phyloP scores from a whole-genome alignment of 345 rosid genomes.

The Gossypium arboreum region DNA sequence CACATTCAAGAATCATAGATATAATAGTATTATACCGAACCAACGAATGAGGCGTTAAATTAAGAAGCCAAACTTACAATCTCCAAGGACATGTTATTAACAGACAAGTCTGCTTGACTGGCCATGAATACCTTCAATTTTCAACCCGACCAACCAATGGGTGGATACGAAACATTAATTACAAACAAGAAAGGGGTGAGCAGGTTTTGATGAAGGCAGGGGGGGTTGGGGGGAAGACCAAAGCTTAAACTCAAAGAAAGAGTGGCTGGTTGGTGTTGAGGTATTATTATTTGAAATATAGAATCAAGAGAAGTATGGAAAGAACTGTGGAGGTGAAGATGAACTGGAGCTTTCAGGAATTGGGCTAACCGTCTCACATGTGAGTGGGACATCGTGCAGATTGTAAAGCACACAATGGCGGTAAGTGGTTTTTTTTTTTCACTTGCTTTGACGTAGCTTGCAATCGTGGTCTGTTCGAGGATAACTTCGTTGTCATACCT shows the following conservation, averaged over 20 bases:
- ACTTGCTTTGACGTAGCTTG: constrained; percentile 17
- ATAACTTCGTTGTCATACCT: constrained; percentile 1
- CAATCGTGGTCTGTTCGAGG: constrained; percentile 13
- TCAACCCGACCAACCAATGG: not conserved
- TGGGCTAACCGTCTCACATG: constrained; percentile 27
- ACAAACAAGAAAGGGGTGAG: constrained; percentile 6
- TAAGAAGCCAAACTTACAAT: constrained; percentile 27
- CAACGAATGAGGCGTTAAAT: not conserved
- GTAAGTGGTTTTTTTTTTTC: not conserved
- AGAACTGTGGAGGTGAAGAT: constrained; percentile 28
- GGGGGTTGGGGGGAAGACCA: constrained; percentile 15
- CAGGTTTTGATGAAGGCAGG: constrained; percentile 26
- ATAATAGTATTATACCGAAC: too few relatives aligned
- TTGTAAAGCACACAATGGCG: not conserved
- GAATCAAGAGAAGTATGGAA: not conserved
- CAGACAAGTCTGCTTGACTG: constrained; percentile 11
- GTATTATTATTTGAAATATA: not conserved
- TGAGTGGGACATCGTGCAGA: constrained; percentile 19
- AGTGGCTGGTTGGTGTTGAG: constrained; percentile 19
- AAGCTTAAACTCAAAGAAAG: constrained; percentile 45
- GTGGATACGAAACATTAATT: constrained; percentile 15
- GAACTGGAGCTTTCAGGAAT: constrained; percentile 53
- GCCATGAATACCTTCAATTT: constrained; percentile 25
- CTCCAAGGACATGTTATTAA: constrained; percentile 21
- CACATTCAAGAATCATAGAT: too few relatives aligned